A percentile compares a stretch with the other conserved stretches of the same genome.
Conservation (phyloP, 352 stramenopile genomes). For the Phytophthora pinifolia region DNA sequence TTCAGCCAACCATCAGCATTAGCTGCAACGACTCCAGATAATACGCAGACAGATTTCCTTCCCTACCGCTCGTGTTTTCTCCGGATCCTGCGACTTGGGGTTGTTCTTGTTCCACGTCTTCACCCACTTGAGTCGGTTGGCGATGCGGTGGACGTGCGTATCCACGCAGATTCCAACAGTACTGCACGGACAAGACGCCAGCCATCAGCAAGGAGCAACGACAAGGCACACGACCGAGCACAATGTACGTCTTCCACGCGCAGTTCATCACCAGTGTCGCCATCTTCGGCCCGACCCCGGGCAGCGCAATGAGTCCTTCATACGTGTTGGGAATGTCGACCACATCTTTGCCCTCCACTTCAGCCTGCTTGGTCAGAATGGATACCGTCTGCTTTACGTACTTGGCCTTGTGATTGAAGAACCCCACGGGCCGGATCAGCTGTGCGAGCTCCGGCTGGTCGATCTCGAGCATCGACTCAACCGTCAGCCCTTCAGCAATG, state of each 20-base stretch:
- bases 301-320: constrained; percentile 88
- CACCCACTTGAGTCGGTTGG: constrained; percentile 95
- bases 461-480: constrained; percentile 86
- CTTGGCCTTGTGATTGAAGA: constrained; percentile 97
- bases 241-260: constrained; percentile 84
- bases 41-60: neutral
- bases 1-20: constrained; percentile 1
- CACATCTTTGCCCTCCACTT: constrained; percentile 22
- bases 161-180: constrained; percentile 95
- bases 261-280: constrained; percentile 94
- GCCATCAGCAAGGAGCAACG: neutral
- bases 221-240: neutral
- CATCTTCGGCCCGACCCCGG: constrained; percentile 97
- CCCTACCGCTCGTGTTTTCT: constrained; percentile 88
- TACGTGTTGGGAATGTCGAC: constrained; percentile 93
- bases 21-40: neutral
- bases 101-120: constrained; percentile 86
- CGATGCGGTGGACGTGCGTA: constrained; percentile 97
- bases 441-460: constrained; percentile 81
- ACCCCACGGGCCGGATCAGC: constrained; percentile 92
- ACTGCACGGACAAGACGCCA: constrained; percentile 20
- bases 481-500: constrained; percentile 65
- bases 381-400: constrained; percentile 90
- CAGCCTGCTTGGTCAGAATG: constrained; percentile 48
- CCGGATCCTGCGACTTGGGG: constrained; percentile 80